Evolutionary conservation across 768 basidiomycete species (phyloP).

Genomic region (Boletus pseudopeckii): DNA sequence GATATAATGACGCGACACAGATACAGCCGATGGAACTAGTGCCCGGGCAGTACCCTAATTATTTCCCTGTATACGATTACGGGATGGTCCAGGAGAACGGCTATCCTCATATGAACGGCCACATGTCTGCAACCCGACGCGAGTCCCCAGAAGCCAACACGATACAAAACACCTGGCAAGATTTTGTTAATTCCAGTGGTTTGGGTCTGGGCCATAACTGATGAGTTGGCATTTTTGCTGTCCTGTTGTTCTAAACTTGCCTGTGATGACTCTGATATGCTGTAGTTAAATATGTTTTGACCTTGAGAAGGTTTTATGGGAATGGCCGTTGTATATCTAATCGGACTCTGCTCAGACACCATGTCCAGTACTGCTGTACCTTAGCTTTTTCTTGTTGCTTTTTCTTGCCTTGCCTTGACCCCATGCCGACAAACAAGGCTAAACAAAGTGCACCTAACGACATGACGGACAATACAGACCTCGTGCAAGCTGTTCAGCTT

Average conservation of each 20-base stretch:
- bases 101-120: slow-evolving; percentile 38
- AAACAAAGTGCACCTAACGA: slow-evolving; percentile 15
- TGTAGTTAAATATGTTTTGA: slow-evolving; percentile 10
- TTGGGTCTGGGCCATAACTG: slow-evolving; percentile 15
- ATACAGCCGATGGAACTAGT: slow-evolving; percentile 33
- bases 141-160: slow-evolving; percentile 55
- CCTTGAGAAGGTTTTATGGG: slow-evolving; percentile 6
- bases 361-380: slow-evolving; percentile 14
- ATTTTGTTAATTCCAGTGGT: slow-evolving; percentile 46
- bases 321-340: slow-evolving; percentile 18
- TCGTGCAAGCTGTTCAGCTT: not conserved
- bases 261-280: slow-evolving; percentile 6
- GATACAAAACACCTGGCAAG: slow-evolving; percentile 61
- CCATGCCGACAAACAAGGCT: slow-evolving; percentile 17
- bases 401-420: not conserved
- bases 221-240: slow-evolving; percentile 1
- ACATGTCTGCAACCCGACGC: slow-evolving; percentile 34
- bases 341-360: not conserved
- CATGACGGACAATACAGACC: slow-evolving; percentile 5
- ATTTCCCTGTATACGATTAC: slow-evolving; percentile 78
- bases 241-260: not conserved
- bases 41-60: slow-evolving; percentile 52
- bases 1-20: slow-evolving; percentile 20
- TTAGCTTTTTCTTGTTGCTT: slow-evolving; percentile 15
- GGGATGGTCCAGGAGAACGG: slow-evolving; percentile 34